Base-by-base conservation (phyloP, 1,284 basidiomycete genomes). In the Sanguinoderma infundibulare region DNA sequence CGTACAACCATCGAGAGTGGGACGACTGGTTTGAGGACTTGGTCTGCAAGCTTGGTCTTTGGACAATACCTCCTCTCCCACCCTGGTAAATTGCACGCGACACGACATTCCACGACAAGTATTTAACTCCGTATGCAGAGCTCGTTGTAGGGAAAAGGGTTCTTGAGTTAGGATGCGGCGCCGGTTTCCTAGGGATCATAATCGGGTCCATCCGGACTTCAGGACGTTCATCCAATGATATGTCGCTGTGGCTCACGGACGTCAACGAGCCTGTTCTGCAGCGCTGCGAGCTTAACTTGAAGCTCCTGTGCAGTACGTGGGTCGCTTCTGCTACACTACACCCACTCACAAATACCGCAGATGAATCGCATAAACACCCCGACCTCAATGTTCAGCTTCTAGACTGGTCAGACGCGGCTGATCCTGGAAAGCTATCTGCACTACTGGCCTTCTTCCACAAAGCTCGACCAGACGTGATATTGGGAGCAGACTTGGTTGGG, bases 1-100 rank as follows among this genome's bases (percentile, higher is more conserved):
- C 83, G 87, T 3, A 87, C 84, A 0, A 85, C 80, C 1, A 86
- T 92, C 32, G 89, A 92, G 72, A 78, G 78, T 47, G 91, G 91
- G 1, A 92, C 90, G 0, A 93, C 91, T 0, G 91, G 91, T 5
- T 73, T 92, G 46, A 81, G 87, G 56, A 93, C 91, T 2, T 93
- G 91, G 91, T 78, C 81, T 28, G 89, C 91, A 1, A 88, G 89
- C 67, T 82, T 89, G 47, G 76, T 83, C n/a, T 77, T 92, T 14
- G 84, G 86, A 0, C 81, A 87, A 53, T 87, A 85, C 68, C 74
- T 93, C n/a, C 79, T 86, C 24, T 60, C 68, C 9, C 76, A 88
- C 69, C 75, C 83, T 72, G 80, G 88, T 87, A 70, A 15, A 44
- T 53, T 12, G 12, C 39, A 35, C 3, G 4, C 20, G n/a, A 12